A percentile compares a stretch with the other conserved stretches of the same genome.
Evolutionary conservation across 1,284 basidiomycete genomes (phyloP).

Genomic region (Cystobasidium pallidum): DNA sequence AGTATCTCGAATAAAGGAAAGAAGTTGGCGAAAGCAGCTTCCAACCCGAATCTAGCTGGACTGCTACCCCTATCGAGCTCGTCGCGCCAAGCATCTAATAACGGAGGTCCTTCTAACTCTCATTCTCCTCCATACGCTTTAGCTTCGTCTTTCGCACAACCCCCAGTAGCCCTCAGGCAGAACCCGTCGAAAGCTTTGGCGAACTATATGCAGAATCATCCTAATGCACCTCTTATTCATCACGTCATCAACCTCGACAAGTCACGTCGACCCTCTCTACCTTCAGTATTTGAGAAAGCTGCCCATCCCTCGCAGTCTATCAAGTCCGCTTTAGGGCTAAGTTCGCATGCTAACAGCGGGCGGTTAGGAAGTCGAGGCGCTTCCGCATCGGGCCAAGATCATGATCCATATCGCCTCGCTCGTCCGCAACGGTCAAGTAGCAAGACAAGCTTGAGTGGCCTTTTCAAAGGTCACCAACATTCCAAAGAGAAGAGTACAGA

Average conservation of each 20-base stretch:
- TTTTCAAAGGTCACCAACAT: slow-evolving; percentile 16
- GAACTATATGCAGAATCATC: slow-evolving; percentile 14
- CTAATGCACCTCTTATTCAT: slow-evolving; percentile 34
- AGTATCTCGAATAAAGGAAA: slow-evolving; percentile 35
- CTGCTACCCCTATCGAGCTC: slow-evolving; percentile 7
- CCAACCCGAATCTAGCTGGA: slow-evolving; percentile 33
- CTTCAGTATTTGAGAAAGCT: slow-evolving; percentile 52
- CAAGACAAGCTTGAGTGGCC: slow-evolving; percentile 30
- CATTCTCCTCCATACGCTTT: slow-evolving; percentile 17
- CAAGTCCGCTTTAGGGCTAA: slow-evolving; percentile 46
- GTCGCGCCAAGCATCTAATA: background rate
- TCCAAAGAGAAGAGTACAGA: slow-evolving; percentile 24
- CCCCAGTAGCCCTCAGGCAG: slow-evolving; percentile 32
- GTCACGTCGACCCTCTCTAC: slow-evolving; percentile 48
- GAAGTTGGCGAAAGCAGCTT: slow-evolving; percentile 41
- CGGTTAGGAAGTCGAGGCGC: slow-evolving; percentile 13
- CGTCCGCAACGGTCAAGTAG: slow-evolving; percentile 23
- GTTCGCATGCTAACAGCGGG: background rate
- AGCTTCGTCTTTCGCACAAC: slow-evolving; percentile 27
- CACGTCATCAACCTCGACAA: slow-evolving; percentile 42
- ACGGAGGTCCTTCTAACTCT: background rate
- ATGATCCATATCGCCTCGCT: slow-evolving; percentile 39
- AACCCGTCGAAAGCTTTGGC: slow-evolving; percentile 27
- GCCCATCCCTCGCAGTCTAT: slow-evolving; percentile 48
- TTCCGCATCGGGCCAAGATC: slow-evolving; percentile 21